Evolutionary conservation across 2,329 filamentous ascomycete species (phyloP), one percentile per base, ranked within the genome.

Genomic region (Penicillium italicum): DNA sequence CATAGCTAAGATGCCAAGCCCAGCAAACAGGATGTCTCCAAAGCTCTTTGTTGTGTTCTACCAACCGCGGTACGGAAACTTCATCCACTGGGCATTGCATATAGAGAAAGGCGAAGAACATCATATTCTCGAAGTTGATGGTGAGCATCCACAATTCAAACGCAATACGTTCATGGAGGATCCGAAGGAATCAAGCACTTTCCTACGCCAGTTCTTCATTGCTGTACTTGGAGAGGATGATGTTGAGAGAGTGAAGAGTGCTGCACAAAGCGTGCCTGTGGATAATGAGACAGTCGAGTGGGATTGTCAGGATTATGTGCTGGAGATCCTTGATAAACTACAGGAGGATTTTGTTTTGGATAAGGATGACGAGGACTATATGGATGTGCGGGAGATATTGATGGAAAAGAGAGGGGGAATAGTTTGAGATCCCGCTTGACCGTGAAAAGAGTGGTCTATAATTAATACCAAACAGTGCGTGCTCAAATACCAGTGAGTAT

Each of bases 291-390:
- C 45, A 2, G n/a, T 42, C 30, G 36, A 55, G 20, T 55, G 52
- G 52, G 52, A 55, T 22, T 55, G 44, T 33, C 52, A 55, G 37
- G 44, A 55, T 30, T 55, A 55, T 43, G 54, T 56, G 26, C 49
- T 59, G 9, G 54, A 53, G 28, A 42, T 55, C 9, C 45, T 55
- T n/a, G 52, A 55, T 30, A 14, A 20, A 30, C n/a, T 50, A 16
- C 18, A 34, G 5, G 45, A 50, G 9, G 45, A 31, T 10, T 33
- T 28, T 16, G 3, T 50, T 22, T 42, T 49, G 16, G 38, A 55
- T 5, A 28, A 26, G 37, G 36, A 50, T 33, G 45, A 55, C 18
- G 52, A 50, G 22, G 52, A 55, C 14, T 55, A 55, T n/a, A 40
- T 40, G 2, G 34, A 49, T 16, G 46, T 26, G 4, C 36, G 45